Evolutionary conservation across 768 basidiomycete genomes (phyloP).

Genomic region (Termitomyces sp.): DNA sequence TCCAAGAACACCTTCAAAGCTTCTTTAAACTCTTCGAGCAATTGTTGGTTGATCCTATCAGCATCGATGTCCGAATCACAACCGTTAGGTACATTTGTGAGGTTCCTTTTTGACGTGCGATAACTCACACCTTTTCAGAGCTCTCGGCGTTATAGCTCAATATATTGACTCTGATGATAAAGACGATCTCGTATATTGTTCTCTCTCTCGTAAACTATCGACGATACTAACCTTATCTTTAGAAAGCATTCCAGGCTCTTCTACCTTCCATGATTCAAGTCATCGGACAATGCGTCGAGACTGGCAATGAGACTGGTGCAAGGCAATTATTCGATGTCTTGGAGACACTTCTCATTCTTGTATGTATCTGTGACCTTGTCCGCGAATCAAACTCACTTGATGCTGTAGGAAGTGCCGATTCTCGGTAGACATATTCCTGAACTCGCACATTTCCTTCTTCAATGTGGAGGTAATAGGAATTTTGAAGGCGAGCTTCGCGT

Average conservation of each 20-base stretch:
- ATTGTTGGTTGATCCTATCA: constrained; percentile 78
- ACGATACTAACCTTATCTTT: constrained; percentile 1
- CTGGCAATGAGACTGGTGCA: constrained; percentile 73
- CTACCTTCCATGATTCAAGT: constrained; percentile 88
- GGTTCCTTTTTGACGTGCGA: neutral
- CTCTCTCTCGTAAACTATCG: neutral
- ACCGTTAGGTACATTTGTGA: constrained; percentile 60
- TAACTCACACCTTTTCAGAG: constrained; percentile 33
- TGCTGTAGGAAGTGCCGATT: constrained; percentile 81
- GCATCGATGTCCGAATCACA: constrained; percentile 84
- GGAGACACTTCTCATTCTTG: constrained; percentile 91
- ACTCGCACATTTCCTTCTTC: constrained; percentile 83
- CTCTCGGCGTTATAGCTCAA: constrained; percentile 89
- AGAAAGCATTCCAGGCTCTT: constrained; percentile 85
- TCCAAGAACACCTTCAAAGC: constrained; percentile 66
- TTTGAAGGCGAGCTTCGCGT: constrained; percentile 80
- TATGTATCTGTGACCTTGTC: constrained; percentile 24
- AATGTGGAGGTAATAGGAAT: constrained; percentile 70
- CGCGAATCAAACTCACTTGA: constrained; percentile 4
- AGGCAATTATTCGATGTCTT: constrained; percentile 93
- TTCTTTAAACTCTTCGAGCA: constrained; percentile 78
- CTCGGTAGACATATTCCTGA: constrained; percentile 85
- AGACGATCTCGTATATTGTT: constrained; percentile 62
- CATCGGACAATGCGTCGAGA: constrained; percentile 76
- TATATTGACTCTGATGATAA: constrained; percentile 90